phyloP scores from a whole-genome alignment of 2,329 filamentous ascomycete genomes.

The Exophiala xenobiotica region DNA sequence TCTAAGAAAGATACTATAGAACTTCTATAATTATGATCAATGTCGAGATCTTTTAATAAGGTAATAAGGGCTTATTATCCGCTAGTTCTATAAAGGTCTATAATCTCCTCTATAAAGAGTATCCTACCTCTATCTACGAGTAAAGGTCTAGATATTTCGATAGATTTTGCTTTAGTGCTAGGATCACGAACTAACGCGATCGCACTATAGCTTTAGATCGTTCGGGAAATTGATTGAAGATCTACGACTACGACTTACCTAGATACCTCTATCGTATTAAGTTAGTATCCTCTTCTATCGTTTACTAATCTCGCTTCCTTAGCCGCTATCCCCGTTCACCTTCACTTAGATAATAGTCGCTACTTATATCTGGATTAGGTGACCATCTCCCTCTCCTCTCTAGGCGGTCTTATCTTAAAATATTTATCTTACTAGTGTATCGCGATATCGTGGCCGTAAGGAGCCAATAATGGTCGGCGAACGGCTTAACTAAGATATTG shows the following conservation, averaged over 20 bases:
- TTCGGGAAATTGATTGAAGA: slow-evolving; percentile 2
- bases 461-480: background rate
- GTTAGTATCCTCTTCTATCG: background rate
- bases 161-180: background rate
- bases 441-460: slow-evolving; percentile 2
- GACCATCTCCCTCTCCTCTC: background rate
- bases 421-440: background rate
- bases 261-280: background rate
- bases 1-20: too few species aligned
- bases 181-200: background rate
- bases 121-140: background rate
- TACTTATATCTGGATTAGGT: background rate
- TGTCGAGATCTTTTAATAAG: too few species aligned
- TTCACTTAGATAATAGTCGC: background rate
- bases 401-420: background rate
- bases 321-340: background rate
- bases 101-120: too few species aligned
- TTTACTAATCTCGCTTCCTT: background rate
- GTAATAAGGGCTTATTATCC: too few species aligned
- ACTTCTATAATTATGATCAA: too few species aligned
- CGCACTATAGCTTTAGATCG: background rate
- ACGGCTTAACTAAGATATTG: background rate
- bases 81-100: too few species aligned
- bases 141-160: background rate
- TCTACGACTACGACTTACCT: background rate